Percentiles rank a stretch among this genome's conserved stretches.
Conservation (phyloP, 306 rosid species). For the Luffa aegyptiaca region DNA sequence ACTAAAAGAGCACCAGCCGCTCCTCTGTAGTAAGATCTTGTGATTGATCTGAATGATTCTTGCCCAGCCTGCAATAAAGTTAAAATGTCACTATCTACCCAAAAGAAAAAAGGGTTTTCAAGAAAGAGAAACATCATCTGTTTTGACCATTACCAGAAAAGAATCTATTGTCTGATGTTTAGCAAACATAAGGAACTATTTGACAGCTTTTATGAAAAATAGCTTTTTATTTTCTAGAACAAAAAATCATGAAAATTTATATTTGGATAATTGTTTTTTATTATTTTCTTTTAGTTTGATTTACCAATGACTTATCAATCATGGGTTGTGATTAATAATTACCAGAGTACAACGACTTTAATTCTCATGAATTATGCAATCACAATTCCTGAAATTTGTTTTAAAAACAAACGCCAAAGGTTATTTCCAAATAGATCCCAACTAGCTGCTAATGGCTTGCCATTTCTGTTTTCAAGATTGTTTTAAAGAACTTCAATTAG, state of each 20-base stretch:
- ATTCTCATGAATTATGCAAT: background rate
- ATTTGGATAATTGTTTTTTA: background rate
- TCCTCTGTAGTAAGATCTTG: constrained; percentile 94
- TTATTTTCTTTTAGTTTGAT: background rate
- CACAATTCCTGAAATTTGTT: background rate
- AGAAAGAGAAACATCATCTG: background rate
- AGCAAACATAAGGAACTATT: background rate
- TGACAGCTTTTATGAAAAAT: background rate
- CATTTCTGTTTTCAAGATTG: background rate
- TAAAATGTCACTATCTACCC: background rate
- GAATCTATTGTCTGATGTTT: background rate
- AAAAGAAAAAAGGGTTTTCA: background rate
- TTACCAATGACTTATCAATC: background rate
- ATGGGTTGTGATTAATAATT: background rate
- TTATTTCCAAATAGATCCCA: background rate
- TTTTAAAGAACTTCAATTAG: background rate
- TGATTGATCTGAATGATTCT: constrained; percentile 95
- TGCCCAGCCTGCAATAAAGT: constrained; percentile 86
- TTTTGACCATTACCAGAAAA: background rate
- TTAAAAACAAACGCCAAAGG: background rate
- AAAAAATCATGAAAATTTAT: background rate
- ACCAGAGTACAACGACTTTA: background rate
- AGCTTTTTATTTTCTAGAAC: background rate
- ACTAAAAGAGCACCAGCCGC: constrained; percentile 97
- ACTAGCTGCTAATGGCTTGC: background rate